Evolutionary conservation across 129 eudicot species (phyloP), one percentile per base, ranked within the genome.

Genomic region (Artemisia tridentata): DNA sequence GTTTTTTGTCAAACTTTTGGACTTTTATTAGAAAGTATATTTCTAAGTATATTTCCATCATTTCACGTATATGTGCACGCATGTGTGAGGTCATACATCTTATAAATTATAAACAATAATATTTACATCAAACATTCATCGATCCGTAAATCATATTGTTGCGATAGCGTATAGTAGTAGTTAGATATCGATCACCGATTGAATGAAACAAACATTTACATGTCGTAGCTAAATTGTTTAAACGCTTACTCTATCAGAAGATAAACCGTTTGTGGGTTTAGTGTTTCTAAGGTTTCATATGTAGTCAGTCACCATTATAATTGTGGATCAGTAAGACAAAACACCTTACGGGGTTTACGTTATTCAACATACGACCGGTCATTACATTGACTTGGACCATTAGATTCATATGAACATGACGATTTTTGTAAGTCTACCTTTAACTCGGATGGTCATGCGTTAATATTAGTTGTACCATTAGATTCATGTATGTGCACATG

Each of bases 1-100:
- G 76, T 52, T 27, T 63, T 77, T 78, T 78, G 72, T 78, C 81
- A 78, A 78, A 78, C 81, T 63, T 71, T 78, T 77, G 59, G 71
- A 77, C 81, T 70, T 77, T 70, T 77, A 21, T 54, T 67, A 69
- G 60, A 60, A 69, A 77, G 57, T 17, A 60, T 41, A 21, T 63
- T 63, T 77, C 23, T 0, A 16, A 41, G 77, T 63, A 63, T 78
- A 78, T 69, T 69, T 75, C 18, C 60, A 8, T 65, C 46, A 21
- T 14, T 21, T 58, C 8, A 71, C 29, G 67, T 71, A 45, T 72
- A n/a, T 72, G 15, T 15, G 12, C 45, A 75, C 70, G 73, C 65
- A 65, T 65, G 45, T 58, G 2, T 73, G 68, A 72, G 68, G 59
- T 72, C 62, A 71, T 31, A 38, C 13, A 16, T 52, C 10, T 52